These are phyloP conservation scores for Blastobotrys attinorum DNA, from an alignment of 805 yeast genomes.

Conservation along the genomic window DNA sequence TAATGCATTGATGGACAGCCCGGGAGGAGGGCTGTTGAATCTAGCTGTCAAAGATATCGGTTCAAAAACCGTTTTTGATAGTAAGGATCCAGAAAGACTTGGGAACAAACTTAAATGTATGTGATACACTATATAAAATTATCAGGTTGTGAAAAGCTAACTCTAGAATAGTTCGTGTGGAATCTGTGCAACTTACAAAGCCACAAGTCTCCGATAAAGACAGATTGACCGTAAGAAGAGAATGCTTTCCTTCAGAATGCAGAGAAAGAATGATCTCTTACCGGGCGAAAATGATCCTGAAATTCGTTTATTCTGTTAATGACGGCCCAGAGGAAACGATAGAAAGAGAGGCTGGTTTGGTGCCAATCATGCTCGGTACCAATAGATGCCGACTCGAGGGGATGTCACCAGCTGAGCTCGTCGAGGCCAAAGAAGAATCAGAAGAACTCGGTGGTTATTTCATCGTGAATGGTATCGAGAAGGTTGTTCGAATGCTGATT, in stretches of 20 bases:
- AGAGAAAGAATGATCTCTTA: slow-evolving; percentile 86
- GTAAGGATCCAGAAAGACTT: slow-evolving; percentile 53
- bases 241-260: slow-evolving; percentile 76
- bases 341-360: slow-evolving; percentile 80
- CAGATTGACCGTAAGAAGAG: slow-evolving; percentile 67
- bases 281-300: slow-evolving; percentile 67
- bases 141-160: slow-evolving; percentile 3
- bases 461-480: slow-evolving; percentile 93
- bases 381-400: slow-evolving; percentile 88
- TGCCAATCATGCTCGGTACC: slow-evolving; percentile 86
- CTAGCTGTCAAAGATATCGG: slow-evolving; percentile 87
- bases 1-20: slow-evolving; percentile 88
- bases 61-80: slow-evolving; percentile 74
- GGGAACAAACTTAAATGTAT: slow-evolving; percentile 69
- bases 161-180: slow-evolving; percentile 55
- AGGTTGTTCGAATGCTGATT: slow-evolving; percentile 91
- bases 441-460: slow-evolving; percentile 98
- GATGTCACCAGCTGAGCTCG: slow-evolving; percentile 75
- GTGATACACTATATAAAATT: no score
- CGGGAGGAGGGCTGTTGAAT: slow-evolving; percentile 65
- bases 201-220: slow-evolving; percentile 73
- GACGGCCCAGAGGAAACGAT: slow-evolving; percentile 76
- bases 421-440: slow-evolving; percentile 73
- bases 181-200: slow-evolving; percentile 76
- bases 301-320: slow-evolving; percentile 79